Conservation (phyloP, 495 filamentous ascomycete species). For the Emericellopsis terricola region DNA sequence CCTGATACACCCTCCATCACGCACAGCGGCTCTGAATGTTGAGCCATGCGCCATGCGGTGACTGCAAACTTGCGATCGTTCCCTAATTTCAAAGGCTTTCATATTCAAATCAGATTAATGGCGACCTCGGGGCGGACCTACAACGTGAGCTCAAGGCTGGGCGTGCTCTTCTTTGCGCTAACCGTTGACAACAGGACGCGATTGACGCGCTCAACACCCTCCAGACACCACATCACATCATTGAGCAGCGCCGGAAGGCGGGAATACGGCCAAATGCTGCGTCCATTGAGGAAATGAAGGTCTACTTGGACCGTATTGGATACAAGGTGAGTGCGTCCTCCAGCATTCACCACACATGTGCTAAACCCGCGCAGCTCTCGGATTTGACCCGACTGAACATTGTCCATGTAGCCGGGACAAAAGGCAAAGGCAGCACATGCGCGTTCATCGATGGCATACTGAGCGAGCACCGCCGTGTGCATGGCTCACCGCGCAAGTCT, state of each 20-base stretch:
- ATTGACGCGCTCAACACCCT: conserved; percentile 75
- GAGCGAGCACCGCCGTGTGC: conserved; percentile 15
- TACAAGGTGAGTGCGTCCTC: conserved; percentile 41
- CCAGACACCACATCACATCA: conserved; percentile 66
- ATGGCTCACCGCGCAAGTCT: conserved; percentile 30
- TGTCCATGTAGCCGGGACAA: conserved; percentile 79
- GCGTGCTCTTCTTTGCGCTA: no score
- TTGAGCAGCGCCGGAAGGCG: conserved; percentile 55
- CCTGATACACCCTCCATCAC: no score
- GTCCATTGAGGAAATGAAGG: conserved; percentile 57
- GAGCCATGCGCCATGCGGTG: conserved; percentile 2
- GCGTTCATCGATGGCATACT: conserved; percentile 45
- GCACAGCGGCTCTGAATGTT: not conserved
- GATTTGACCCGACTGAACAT: conserved; percentile 62
- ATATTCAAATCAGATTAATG: no score
- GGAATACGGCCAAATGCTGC: conserved; percentile 46
- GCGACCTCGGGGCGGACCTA: conserved; percentile 7
- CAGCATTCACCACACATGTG: not conserved
- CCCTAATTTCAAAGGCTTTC: no score
- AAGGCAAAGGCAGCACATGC: conserved; percentile 78
- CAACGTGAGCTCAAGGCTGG: conserved; percentile 10
- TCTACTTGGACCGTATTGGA: conserved; percentile 59
- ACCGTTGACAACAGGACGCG: conserved; percentile 38
- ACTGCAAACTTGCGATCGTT: no score
- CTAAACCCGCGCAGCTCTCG: conserved; percentile 28